Conservation (phyloP, 2,329 filamentous ascomycete genomes). For the Monascus ruber region DNA sequence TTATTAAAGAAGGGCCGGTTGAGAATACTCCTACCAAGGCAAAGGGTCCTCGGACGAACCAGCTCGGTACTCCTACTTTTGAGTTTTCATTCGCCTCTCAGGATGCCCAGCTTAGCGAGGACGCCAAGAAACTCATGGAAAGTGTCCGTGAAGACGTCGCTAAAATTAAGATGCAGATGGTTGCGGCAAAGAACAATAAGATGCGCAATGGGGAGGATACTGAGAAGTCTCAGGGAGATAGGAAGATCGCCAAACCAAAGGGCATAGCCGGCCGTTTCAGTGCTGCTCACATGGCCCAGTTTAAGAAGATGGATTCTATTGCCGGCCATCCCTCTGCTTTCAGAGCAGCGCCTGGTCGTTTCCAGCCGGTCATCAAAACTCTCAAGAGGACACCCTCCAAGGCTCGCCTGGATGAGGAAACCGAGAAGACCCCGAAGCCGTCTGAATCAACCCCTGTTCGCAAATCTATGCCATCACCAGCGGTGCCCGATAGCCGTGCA, state of each 20-base stretch:
- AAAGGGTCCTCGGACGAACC: conserved; percentile 20
- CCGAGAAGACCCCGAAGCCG: conserved; percentile 28
- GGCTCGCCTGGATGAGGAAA: conserved; percentile 50
- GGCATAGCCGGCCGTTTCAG: conserved; percentile 71
- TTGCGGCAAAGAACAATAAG: conserved; percentile 49
- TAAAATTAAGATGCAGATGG: conserved; percentile 58
- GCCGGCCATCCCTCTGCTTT: conserved; percentile 71
- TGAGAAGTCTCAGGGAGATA: conserved; percentile 36
- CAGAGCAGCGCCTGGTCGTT: conserved; percentile 37
- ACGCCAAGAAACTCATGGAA: conserved; percentile 48
- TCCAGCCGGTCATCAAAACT: conserved; percentile 28
- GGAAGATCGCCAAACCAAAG: conserved; percentile 71
- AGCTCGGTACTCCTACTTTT: conserved; percentile 33
- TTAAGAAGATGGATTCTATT: conserved; percentile 98
- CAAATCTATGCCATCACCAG: conserved; percentile 17
- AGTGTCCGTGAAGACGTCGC: conserved; percentile 62
- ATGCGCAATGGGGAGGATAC: conserved; percentile 34
- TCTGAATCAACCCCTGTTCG: conserved; percentile 22
- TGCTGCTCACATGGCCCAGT: conserved; percentile 73
- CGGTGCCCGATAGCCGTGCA: conserved; percentile 33
- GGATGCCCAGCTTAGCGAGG: conserved; percentile 34
- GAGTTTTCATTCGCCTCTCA: conserved; percentile 36
- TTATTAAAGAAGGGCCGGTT: conserved; percentile 16
- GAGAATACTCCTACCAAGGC: conserved; percentile 34
- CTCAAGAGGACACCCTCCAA: conserved; percentile 48